Percentiles rank a stretch among this genome's conserved stretches.
phyloP scores from a whole-genome alignment of 2,329 filamentous ascomycete species.

The Stagonosporopsis cucurbitacearum region DNA sequence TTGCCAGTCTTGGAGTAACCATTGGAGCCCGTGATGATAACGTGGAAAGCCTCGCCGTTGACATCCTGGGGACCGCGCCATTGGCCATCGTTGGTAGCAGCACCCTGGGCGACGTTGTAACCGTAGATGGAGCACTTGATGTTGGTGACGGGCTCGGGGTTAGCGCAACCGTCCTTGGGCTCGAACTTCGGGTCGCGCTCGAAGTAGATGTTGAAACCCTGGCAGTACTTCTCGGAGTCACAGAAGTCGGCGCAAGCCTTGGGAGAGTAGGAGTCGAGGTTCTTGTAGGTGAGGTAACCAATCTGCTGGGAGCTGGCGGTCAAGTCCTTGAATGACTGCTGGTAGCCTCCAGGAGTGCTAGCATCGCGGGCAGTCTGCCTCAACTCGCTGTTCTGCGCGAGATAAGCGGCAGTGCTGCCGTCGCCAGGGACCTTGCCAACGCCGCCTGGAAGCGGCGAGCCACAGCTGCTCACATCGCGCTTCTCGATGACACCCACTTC shows the following conservation, averaged over 20 bases:
- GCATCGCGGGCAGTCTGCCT: slow-evolving; percentile 20
- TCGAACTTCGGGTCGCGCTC: slow-evolving; percentile 35
- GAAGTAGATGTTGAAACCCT: slow-evolving; percentile 40
- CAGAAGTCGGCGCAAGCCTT: slow-evolving; percentile 29
- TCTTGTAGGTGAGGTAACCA: slow-evolving; percentile 39
- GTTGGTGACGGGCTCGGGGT: slow-evolving; percentile 33
- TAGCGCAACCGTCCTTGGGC: slow-evolving; percentile 23
- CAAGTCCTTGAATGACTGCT: slow-evolving; percentile 24
- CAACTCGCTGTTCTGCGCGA: slow-evolving; percentile 5
- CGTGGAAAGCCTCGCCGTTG: slow-evolving; percentile 27
- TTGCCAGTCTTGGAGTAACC: slow-evolving; percentile 36
- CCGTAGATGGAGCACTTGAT: slow-evolving; percentile 39
- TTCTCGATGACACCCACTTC: slow-evolving; percentile 11
- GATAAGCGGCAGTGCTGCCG: slow-evolving; percentile 23
- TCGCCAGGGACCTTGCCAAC: slow-evolving; percentile 20
- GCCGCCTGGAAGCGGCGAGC: slow-evolving; percentile 19
- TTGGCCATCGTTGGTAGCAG: slow-evolving; percentile 35
- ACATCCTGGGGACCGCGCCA: slow-evolving; percentile 22
- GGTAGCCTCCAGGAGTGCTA: slow-evolving; percentile 25
- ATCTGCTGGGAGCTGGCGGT: slow-evolving; percentile 30
- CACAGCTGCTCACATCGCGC: slow-evolving; percentile 17
- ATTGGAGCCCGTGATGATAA: slow-evolving; percentile 38
- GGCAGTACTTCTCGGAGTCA: slow-evolving; percentile 32
- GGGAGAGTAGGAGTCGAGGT: slow-evolving; percentile 28
- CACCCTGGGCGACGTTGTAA: slow-evolving; percentile 27